Conservation (phyloP, 2,329 filamentous ascomycete genomes). For the Fusarium staphyleae region DNA sequence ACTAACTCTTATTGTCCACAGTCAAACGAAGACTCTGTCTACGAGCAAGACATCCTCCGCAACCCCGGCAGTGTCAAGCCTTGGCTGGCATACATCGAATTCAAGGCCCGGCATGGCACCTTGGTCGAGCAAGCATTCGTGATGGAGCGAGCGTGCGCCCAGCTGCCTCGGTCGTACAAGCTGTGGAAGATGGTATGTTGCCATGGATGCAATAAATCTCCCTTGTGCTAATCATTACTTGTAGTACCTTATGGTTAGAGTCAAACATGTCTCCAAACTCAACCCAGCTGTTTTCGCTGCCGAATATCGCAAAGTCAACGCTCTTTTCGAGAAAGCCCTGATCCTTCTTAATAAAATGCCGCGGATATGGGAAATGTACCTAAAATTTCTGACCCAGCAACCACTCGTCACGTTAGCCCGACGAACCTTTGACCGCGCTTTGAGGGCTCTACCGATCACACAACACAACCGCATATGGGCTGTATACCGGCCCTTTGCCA, state of each 20-base stretch:
- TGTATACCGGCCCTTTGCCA: slow-evolving; percentile 88
- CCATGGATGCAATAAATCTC: background rate
- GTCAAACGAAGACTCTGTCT: slow-evolving; percentile 88
- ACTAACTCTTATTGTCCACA: slow-evolving; percentile 50
- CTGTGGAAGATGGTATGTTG: slow-evolving; percentile 85
- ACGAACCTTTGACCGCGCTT: slow-evolving; percentile 87
- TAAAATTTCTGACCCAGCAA: slow-evolving; percentile 87
- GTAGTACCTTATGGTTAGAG: slow-evolving; percentile 85
- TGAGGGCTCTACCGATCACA: slow-evolving; percentile 89
- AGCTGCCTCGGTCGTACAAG: slow-evolving; percentile 95
- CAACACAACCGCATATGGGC: slow-evolving; percentile 97
- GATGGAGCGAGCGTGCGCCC: slow-evolving; percentile 88
- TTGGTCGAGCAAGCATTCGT: slow-evolving; percentile 84
- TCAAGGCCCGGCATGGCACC: slow-evolving; percentile 87
- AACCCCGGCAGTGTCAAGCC: slow-evolving; percentile 87
- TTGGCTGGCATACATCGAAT: slow-evolving; percentile 93
- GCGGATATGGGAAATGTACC: slow-evolving; percentile 96
- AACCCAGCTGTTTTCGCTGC: slow-evolving; percentile 80
- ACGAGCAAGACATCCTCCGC: slow-evolving; percentile 94
- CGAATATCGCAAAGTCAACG: slow-evolving; percentile 93
- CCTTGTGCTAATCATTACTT: background rate
- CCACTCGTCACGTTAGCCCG: slow-evolving; percentile 89
- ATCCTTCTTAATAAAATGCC: slow-evolving; percentile 99
- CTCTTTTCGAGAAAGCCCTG: slow-evolving; percentile 89
- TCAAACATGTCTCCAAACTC: slow-evolving; percentile 79